Evolutionary conservation across 768 basidiomycete genomes (phyloP).

Genomic region (Leucocoprinus sp.): DNA sequence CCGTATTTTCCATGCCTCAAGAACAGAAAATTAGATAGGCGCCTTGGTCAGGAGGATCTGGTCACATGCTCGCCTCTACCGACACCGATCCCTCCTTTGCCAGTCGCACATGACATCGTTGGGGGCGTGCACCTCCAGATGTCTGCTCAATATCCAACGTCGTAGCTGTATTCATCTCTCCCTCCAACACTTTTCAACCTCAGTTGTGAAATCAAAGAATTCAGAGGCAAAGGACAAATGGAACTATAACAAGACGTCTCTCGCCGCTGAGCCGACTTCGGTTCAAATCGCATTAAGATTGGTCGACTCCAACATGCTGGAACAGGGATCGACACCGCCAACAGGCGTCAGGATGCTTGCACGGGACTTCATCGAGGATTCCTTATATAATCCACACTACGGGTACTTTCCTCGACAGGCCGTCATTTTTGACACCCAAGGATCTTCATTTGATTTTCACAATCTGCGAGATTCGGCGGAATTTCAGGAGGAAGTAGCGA

Average conservation of each 20-base stretch:
- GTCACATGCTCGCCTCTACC: slow-evolving; percentile 7
- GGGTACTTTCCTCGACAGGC: slow-evolving; percentile 96
- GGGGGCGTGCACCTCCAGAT: slow-evolving; percentile 25
- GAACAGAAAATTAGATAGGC: not conserved
- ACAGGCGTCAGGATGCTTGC: slow-evolving; percentile 85
- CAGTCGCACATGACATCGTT: slow-evolving; percentile 28
- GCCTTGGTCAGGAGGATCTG: slow-evolving; percentile 4
- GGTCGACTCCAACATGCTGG: slow-evolving; percentile 68
- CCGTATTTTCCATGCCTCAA: slow-evolving; percentile 28
- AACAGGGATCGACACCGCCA: slow-evolving; percentile 51
- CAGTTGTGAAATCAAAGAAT: not conserved
- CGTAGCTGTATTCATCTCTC: slow-evolving; percentile 4
- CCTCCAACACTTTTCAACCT: slow-evolving; percentile 2
- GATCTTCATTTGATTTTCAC: slow-evolving; percentile 59
- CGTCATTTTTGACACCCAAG: slow-evolving; percentile 71
- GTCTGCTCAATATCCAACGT: slow-evolving; percentile 20
- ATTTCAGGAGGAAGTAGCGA: slow-evolving; percentile 78
- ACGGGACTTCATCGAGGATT: slow-evolving; percentile 95
- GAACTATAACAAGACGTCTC: slow-evolving; percentile 69
- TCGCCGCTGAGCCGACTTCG: slow-evolving; percentile 41
- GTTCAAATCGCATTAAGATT: slow-evolving; percentile 35
- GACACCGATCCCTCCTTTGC: not conserved
- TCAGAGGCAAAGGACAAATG: slow-evolving; percentile 47
- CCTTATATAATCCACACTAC: slow-evolving; percentile 93
- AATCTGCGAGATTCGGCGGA: slow-evolving; percentile 57